Percentiles rank a stretch among this genome's conserved stretches.
Conservation (phyloP, 129 eudicot genomes). For the Escallonia rubra region DNA sequence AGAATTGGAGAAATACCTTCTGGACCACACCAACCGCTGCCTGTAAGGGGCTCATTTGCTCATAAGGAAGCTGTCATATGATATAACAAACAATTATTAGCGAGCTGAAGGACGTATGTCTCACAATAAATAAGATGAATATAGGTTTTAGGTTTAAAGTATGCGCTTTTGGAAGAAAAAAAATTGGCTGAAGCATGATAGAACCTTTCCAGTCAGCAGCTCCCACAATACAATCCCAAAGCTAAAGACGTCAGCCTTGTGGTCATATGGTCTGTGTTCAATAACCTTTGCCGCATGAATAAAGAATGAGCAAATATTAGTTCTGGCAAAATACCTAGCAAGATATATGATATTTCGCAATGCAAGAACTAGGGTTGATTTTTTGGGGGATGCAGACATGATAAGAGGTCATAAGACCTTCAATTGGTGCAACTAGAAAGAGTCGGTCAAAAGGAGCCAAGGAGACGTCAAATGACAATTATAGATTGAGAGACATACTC, state of each 20-base stretch:
- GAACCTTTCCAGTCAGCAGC: conserved; percentile 51
- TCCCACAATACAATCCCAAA: conserved; percentile 61
- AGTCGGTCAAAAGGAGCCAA: no score
- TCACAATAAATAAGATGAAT: neutral
- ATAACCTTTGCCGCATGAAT: conserved; percentile 40
- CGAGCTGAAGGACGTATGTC: neutral
- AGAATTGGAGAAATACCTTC: conserved; percentile 33
- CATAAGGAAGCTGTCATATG: conserved; percentile 52
- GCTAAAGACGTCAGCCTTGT: conserved; percentile 61
- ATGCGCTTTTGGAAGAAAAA: neutral
- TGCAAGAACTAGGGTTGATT: neutral
- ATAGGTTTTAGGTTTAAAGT: neutral
- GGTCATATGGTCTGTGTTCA: conserved; percentile 53
- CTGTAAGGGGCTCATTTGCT: conserved; percentile 52
- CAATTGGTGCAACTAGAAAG: no score
- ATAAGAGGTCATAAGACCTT: no score
- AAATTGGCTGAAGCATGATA: neutral
- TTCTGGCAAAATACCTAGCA: neutral
- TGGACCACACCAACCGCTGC: conserved; percentile 65
- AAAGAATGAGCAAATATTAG: conserved; percentile 5
- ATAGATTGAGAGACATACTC: no score
- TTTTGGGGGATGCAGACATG: no score
- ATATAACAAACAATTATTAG: conserved; percentile 6
- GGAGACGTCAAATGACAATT: no score
- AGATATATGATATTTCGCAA: neutral